Conservation (phyloP, 345 rosid genomes). For the Arabidopsis suecica region DNA sequence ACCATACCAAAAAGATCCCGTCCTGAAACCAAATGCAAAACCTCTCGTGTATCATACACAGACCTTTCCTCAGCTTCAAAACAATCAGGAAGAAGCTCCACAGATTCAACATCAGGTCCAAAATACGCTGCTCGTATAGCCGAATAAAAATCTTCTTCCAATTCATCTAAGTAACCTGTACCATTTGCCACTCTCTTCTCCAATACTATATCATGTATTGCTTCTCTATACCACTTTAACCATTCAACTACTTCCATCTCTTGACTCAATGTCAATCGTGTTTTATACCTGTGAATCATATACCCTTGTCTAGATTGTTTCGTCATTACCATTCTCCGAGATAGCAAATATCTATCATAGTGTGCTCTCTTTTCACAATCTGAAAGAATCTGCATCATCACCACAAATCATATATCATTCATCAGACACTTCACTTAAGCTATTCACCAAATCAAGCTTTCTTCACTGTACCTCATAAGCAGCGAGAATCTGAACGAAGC, state of each 20-base stretch:
- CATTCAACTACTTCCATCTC: slow-evolving; percentile 95
- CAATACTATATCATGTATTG: slow-evolving; percentile 70
- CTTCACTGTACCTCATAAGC: slow-evolving; percentile 75
- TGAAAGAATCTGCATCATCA: slow-evolving; percentile 83
- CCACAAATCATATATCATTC: slow-evolving; percentile 21
- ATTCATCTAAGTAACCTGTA: slow-evolving; percentile 69
- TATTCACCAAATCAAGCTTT: slow-evolving; percentile 30
- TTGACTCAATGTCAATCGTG: slow-evolving; percentile 45
- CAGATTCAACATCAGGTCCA: slow-evolving; percentile 81
- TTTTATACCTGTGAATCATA: slow-evolving; percentile 48
- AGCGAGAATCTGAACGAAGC: slow-evolving; percentile 85
- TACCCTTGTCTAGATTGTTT: slow-evolving; percentile 54
- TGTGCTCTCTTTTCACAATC: slow-evolving; percentile 66
- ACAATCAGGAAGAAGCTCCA: slow-evolving; percentile 84
- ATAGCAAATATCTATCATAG: slow-evolving; percentile 67
- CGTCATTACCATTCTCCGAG: slow-evolving; percentile 62
- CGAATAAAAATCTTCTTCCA: slow-evolving; percentile 87
- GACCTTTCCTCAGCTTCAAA: slow-evolving; percentile 99
- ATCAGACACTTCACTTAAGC: slow-evolving; percentile 2
- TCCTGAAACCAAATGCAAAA: slow-evolving; percentile 93
- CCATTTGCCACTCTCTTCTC: slow-evolving; percentile 75
- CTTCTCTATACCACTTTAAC: slow-evolving; percentile 85
- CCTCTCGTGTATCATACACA: slow-evolving; percentile 69
- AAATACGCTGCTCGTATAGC: slow-evolving; percentile 79
- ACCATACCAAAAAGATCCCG: slow-evolving; percentile 93